phyloP scores from a whole-genome alignment of 2,329 filamentous ascomycete genomes.

The Chaetomiaceae sp. region DNA sequence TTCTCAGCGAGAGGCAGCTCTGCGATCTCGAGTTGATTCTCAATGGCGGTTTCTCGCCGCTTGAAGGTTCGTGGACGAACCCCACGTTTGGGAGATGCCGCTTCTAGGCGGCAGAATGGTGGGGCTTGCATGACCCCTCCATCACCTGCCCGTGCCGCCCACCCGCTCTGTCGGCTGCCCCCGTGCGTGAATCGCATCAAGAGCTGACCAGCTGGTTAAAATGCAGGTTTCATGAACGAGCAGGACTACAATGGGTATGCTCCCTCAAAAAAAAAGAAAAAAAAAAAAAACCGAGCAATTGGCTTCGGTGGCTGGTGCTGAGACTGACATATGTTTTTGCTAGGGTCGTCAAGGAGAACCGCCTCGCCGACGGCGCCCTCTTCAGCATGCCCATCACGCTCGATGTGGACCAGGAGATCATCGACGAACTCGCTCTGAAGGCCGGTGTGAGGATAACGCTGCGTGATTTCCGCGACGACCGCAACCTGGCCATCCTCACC shows the following conservation, averaged over 20 bases:
- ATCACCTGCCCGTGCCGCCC: slow-evolving; percentile 9
- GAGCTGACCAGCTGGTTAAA: slow-evolving; percentile 16
- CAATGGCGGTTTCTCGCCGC: slow-evolving; percentile 94
- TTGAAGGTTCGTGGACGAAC: slow-evolving; percentile 68
- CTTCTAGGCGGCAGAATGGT: slow-evolving; percentile 19
- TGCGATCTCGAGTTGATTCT: slow-evolving; percentile 97
- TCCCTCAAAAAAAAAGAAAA: neutral
- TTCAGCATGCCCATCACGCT: slow-evolving; percentile 98
- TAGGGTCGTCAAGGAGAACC: slow-evolving; percentile 84
- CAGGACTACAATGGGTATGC: slow-evolving; percentile 90
- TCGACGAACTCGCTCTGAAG: slow-evolving; percentile 73
- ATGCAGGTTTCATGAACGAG: slow-evolving; percentile 88
- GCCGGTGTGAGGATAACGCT: slow-evolving; percentile 78
- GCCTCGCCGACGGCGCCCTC: slow-evolving; percentile 81
- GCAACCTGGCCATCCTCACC: slow-evolving; percentile 91
- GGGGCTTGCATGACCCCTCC: slow-evolving; percentile 27
- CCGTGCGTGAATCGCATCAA: neutral
- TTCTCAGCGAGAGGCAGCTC: slow-evolving; percentile 87
- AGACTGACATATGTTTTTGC: slow-evolving; percentile 27
- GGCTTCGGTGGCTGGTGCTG: neutral
- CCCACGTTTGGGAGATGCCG: neutral
- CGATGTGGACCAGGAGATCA: slow-evolving; percentile 70
- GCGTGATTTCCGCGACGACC: slow-evolving; percentile 92
- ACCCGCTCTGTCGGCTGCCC: neutral
- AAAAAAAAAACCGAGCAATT: slow-evolving; percentile 1